These are phyloP conservation scores for Yarrowia sp. DNA, from an alignment of 805 yeast species.

Conservation along the genomic window DNA sequence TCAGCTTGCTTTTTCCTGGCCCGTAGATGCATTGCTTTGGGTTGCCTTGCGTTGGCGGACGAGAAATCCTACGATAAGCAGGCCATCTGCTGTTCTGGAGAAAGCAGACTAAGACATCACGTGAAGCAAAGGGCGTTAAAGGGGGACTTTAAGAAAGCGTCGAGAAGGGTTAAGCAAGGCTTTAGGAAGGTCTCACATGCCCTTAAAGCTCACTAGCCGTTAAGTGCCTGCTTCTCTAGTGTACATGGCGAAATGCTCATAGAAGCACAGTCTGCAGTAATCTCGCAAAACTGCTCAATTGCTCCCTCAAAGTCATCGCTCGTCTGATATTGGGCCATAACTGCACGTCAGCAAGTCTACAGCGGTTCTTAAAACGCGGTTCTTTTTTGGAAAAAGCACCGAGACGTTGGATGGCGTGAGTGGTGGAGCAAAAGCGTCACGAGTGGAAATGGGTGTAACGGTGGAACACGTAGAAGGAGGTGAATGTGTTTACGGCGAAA, in stretches of 20 bases:
- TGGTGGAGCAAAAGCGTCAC: not conserved
- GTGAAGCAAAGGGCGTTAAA: not conserved
- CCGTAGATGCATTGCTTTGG: not conserved
- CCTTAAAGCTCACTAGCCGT: too few relatives aligned
- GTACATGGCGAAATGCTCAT: too few relatives aligned
- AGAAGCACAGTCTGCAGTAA: too few relatives aligned
- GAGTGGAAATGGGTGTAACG: too few relatives aligned
- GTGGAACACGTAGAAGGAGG: too few relatives aligned
- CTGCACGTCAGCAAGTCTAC: not conserved
- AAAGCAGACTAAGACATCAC: not conserved
- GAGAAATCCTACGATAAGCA: constrained; percentile 19
- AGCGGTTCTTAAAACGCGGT: not conserved
- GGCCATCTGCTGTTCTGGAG: constrained; percentile 6
- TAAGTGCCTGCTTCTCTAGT: too few relatives aligned
- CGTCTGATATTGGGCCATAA: constrained; percentile 1
- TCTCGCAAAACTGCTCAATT: too few relatives aligned
- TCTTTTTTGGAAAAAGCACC: constrained; percentile 4
- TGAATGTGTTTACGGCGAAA: too few relatives aligned
- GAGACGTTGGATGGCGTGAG: not conserved
- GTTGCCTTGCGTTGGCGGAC: not conserved
- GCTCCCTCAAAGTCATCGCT: not conserved
- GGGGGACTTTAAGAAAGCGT: too few relatives aligned
- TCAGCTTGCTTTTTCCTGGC: constrained; percentile 1
- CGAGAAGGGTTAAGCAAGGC: too few relatives aligned
- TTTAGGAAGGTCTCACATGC: too few relatives aligned